These are phyloP conservation scores for Trametes cinnabarina DNA, from an alignment of 768 basidiomycete genomes.

Conservation along the genomic window DNA sequence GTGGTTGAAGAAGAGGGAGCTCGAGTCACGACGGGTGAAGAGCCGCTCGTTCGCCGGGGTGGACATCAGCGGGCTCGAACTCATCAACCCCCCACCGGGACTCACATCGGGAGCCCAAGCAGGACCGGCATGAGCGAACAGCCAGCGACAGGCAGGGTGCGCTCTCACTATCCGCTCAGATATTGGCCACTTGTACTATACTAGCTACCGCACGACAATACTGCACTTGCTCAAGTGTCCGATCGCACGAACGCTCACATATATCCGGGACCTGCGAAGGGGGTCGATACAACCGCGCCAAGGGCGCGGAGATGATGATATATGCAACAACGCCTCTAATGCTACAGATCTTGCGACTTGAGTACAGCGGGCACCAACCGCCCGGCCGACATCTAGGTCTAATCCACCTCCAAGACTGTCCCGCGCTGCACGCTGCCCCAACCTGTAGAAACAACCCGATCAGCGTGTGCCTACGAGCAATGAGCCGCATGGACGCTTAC, in stretches of 20 bases:
- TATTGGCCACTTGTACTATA: no score
- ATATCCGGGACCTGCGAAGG: not conserved
- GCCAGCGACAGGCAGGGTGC: not conserved
- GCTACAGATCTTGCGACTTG: constrained; percentile 23
- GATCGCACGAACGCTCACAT: no score
- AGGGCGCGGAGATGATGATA: constrained; percentile 8
- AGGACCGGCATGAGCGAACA: no score
- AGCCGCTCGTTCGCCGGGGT: constrained; percentile 71
- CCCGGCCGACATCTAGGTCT: not conserved
- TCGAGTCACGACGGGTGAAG: constrained; percentile 66
- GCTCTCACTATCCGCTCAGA: not conserved
- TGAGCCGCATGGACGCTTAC: constrained; percentile 44
- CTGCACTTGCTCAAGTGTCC: no score
- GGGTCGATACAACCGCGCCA: constrained; percentile 10
- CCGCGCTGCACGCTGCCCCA: constrained; percentile 86
- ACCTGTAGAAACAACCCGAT: constrained; percentile 33
- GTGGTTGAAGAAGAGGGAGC: constrained; percentile 67
- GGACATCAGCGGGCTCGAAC: constrained; percentile 63
- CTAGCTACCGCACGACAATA: no score
- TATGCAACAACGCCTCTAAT: constrained; percentile 25
- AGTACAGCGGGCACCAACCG: not conserved
- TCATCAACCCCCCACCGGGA: constrained; percentile 38
- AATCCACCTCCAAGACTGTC: constrained; percentile 79
- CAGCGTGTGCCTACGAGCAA: not conserved
- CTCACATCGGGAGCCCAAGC: no score